Evolutionary conservation across 2,329 filamentous ascomycete species (phyloP).

Genomic region (Xylariaceae sp.): DNA sequence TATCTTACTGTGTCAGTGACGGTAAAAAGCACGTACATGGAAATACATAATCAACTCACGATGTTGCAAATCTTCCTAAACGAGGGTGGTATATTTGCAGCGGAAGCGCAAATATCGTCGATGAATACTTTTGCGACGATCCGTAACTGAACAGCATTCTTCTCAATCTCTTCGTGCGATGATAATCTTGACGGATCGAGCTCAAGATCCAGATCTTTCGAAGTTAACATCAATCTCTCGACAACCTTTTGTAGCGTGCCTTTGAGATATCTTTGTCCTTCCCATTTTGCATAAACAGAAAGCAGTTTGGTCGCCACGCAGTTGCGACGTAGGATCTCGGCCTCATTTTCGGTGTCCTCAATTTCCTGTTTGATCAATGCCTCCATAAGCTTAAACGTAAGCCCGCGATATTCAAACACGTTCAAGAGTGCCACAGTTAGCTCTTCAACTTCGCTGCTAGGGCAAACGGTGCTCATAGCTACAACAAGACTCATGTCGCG

Average conservation of each 20-base stretch:
- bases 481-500: slow-evolving; percentile 61
- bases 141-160: slow-evolving; percentile 63
- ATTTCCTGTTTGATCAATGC: slow-evolving; percentile 67
- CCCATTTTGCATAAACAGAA: slow-evolving; percentile 70
- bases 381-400: slow-evolving; percentile 62
- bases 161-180: slow-evolving; percentile 61
- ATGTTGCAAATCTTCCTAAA: slow-evolving; percentile 68
- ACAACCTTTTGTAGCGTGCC: slow-evolving; percentile 65
- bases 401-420: slow-evolving; percentile 66
- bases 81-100: slow-evolving; percentile 57
- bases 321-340: slow-evolving; percentile 64
- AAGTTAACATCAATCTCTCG: slow-evolving; percentile 63
- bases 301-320: slow-evolving; percentile 73
- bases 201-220: slow-evolving; percentile 66
- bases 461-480: slow-evolving; percentile 64
- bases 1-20: slow-evolving; percentile 43
- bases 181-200: slow-evolving; percentile 62
- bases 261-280: slow-evolving; percentile 61
- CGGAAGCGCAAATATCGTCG: slow-evolving; percentile 65
- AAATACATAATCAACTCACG: slow-evolving; percentile 38
- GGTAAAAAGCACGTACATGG: not conserved
- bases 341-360: slow-evolving; percentile 67
- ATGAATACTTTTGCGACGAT: slow-evolving; percentile 70
- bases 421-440: slow-evolving; percentile 65
- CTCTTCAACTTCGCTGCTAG: slow-evolving; percentile 66